Percentiles rank a stretch among this genome's conserved stretches.
Conservation (phyloP, 768 basidiomycete species). For the Russula earlei region DNA sequence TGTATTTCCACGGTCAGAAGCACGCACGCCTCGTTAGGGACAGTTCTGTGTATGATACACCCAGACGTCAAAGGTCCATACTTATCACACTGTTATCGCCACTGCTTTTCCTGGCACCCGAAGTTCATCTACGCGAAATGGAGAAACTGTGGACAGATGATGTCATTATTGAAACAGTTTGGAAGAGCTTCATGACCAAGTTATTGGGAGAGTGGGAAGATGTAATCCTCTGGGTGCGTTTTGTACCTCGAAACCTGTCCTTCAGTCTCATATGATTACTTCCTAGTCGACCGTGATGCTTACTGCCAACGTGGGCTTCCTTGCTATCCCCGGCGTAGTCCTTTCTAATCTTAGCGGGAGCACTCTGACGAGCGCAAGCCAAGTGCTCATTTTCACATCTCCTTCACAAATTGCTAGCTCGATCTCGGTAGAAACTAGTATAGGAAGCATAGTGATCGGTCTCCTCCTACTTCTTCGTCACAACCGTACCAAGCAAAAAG, state of each 20-base stretch:
- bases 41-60: background rate
- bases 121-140: slow-evolving; percentile 8
- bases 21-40: background rate
- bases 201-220: background rate
- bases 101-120: slow-evolving; percentile 4
- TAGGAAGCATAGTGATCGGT: slow-evolving; percentile 32
- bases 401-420: slow-evolving; percentile 42
- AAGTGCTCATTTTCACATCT: slow-evolving; percentile 23
- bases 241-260: background rate
- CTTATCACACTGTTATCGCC: slow-evolving; percentile 5
- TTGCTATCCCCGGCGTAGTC: slow-evolving; percentile 27
- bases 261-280: background rate
- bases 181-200: slow-evolving; percentile 6
- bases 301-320: slow-evolving; percentile 27
- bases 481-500: slow-evolving; percentile 7
- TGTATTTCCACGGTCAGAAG: slow-evolving; percentile 10
- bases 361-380: background rate
- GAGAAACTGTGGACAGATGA: slow-evolving; percentile 1
- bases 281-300: slow-evolving; percentile 27
- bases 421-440: slow-evolving; percentile 36
- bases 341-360: background rate
- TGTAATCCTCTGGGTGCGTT: slow-evolving; percentile 1
- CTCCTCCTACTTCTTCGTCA: slow-evolving; percentile 16
- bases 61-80: background rate
- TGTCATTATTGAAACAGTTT: background rate